Base-by-base conservation (phyloP, 2,329 filamentous ascomycete species). In the Aureobasidium sp. region DNA sequence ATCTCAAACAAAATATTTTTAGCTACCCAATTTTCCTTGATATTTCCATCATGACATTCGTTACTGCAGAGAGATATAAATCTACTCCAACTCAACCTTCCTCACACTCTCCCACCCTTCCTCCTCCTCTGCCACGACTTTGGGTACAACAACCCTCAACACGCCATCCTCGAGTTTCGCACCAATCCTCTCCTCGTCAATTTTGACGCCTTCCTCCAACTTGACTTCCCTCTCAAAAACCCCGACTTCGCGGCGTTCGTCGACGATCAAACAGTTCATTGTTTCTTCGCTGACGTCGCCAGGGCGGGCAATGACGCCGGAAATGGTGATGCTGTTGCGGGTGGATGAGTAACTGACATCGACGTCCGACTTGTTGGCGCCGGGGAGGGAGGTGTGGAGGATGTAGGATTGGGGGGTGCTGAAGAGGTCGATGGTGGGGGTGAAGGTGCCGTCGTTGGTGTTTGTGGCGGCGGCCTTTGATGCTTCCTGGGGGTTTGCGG, bases 81-180 rank as follows among this genome's bases (percentile, higher is more conserved):
- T 36, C 49, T 78, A 80, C 70, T 80, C 75, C 48, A 81, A 74
- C 68, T 81, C 78, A 20, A 82, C 77, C 72, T 80, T 81, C 69
- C 76, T 78, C 27, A 82, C 74, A 68, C 80, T 77, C 9, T 81
- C 79, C 67, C 84, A 87, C 66, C 85, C 85, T 73, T 80, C 84
- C 71, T 88, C 86, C 8, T 83, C 70, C 67, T 84, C 84, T 73
- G 80, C 83, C 70, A 88, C 84, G 8, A 83, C 69, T 78, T 91
- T 92, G 8, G 89, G 89, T 1, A 95, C 84, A n/a, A 83, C 85
- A n/a, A 95, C 80, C 39, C 87, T 78, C 67, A 95, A 73, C 1
- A 95, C 77, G 5, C 90, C 90, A 70, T 94, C 88, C 73, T 91
- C 87, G 75, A 95, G 81, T 76, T 85, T 90, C 2, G 90, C 89